Evolutionary conservation across 257 asterid genomes (phyloP), one percentile per base, ranked within the genome.

Genomic region (Asclepias syriaca): DNA sequence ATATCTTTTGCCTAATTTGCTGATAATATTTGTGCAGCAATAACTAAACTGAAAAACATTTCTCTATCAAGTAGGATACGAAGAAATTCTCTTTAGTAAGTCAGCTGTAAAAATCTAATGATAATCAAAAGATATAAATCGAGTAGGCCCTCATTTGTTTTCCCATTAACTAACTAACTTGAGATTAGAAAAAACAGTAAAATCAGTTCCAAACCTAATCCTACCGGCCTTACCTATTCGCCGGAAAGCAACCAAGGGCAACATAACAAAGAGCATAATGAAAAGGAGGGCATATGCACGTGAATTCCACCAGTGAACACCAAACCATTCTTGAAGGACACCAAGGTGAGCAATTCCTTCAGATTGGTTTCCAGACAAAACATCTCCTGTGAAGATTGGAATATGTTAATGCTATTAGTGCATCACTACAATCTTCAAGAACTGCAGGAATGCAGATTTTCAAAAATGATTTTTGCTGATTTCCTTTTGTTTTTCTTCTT

Each of bases 261-360:
- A 89, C 83, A 95, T 74, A 73, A 88, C 83, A 72, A 92, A 81
- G 72, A 95, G 85, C 78, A 95, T 90, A 46, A 92, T 83, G n/a
- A 92, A 57, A 60, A 95, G 84, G 78, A 92, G 83, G 0, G 98
- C 77, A 76, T 70, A 85, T 78, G 90, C 89, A 2, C 98, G 96
- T 0, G 95, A 83, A 46, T 75, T 92, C 99, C 98, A 95, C 98
- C 99, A 92, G 48, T 92, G 98, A 73, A 74, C 67, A 46, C 98
- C 98, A 77, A 95, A 92, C 99, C 99, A 95, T 81, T 90, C 94
- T 82, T 92, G 99, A 53, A 95, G 81, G 73, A 92, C 68, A 14
- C 99, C 99, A 77, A 87, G 79, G 81, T 92, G 99, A 77, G 86
- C 83, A 11, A 90, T 78, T 75, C 95, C 97, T 57, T 79, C 92